A percentile compares a stretch with the other conserved stretches of the same genome.
Evolutionary conservation across 2,329 filamentous ascomycete species (phyloP).

Genomic region (Chaetomiaceae sp.): DNA sequence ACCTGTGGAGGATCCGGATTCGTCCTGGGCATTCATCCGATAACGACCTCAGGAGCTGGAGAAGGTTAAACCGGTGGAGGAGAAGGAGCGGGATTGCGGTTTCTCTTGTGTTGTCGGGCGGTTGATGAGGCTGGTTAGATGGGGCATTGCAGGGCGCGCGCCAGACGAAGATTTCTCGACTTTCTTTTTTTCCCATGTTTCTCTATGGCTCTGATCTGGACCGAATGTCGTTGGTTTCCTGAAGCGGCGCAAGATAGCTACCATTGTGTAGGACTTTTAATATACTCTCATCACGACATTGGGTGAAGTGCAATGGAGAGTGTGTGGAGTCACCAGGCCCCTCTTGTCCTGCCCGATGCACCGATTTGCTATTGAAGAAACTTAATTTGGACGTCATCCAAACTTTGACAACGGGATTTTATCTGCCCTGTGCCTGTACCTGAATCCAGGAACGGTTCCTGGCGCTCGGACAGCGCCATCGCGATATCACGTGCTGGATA

Average conservation of each 20-base stretch:
- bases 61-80: background rate
- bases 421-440: too few relatives aligned
- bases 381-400: background rate
- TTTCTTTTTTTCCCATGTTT: background rate
- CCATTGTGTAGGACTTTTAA: slow-evolving; percentile 15
- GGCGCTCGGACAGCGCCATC: background rate
- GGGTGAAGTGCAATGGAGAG: background rate
- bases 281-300: background rate
- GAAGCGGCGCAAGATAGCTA: slow-evolving; percentile 4
- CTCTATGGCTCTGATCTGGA: slow-evolving; percentile 1
- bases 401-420: background rate
- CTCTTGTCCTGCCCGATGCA: too few relatives aligned
- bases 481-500: slow-evolving; percentile 5
- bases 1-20: background rate
- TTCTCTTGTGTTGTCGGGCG: background rate
- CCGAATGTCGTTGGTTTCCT: background rate
- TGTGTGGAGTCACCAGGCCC: too few relatives aligned
- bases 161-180: slow-evolving; percentile 1
- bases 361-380: too few relatives aligned
- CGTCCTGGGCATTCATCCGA: background rate
- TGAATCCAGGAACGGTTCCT: background rate
- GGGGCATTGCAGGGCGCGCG: background rate
- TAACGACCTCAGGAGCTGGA: background rate
- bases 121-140: background rate
- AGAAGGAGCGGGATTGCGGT: background rate